Evolutionary conservation across 139 green algal species (phyloP).

Genomic region (Volvox africanus): DNA sequence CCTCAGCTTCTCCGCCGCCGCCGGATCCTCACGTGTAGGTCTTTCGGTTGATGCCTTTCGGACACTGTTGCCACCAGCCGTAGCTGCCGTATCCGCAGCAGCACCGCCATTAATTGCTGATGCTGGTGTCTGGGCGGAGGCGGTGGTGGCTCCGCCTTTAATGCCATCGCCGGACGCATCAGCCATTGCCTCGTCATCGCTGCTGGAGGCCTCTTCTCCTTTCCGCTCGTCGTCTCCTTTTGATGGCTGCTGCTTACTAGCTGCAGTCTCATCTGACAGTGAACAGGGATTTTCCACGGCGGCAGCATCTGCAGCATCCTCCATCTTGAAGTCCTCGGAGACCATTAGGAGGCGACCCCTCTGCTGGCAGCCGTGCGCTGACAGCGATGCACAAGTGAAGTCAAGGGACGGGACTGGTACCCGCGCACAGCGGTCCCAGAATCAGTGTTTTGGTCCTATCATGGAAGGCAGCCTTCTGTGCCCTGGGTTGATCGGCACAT

Average conservation of each 20-base stretch:
- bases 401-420: too few relatives aligned
- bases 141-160: neutral
- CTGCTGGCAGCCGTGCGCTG: too few relatives aligned
- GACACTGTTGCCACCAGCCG: neutral
- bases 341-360: neutral
- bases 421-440: too few relatives aligned
- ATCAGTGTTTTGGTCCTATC: too few relatives aligned
- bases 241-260: neutral
- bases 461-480: too few relatives aligned
- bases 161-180: neutral
- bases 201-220: neutral
- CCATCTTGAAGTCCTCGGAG: neutral
- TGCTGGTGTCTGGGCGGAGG: neutral
- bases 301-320: neutral
- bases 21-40: constrained; percentile 17
- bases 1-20: constrained; percentile 46
- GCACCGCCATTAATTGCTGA: neutral
- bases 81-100: neutral
- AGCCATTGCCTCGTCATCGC: neutral
- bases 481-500: too few relatives aligned
- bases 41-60: neutral
- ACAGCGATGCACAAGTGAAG: too few relatives aligned
- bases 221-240: neutral
- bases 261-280: neutral
- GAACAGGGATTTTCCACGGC: neutral